These are phyloP conservation scores for Kwoniella mangroviensis DNA, from an alignment of 768 basidiomycete genomes.

Conservation along the genomic window DNA sequence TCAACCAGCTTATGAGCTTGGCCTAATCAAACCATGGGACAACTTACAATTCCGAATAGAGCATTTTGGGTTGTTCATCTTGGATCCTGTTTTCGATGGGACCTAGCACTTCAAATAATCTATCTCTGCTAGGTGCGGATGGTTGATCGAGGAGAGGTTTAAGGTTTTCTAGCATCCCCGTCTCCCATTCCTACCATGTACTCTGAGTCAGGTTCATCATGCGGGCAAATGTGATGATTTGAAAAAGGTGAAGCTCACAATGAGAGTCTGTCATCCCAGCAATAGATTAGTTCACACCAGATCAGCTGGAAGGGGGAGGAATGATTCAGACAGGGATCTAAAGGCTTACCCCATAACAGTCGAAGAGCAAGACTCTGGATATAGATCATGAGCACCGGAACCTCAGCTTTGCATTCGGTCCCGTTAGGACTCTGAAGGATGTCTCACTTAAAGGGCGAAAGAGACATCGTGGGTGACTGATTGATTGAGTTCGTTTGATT, in stretches of 20 bases:
- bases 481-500: background rate
- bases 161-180: conserved; percentile 28
- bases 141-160: conserved; percentile 30
- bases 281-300: background rate
- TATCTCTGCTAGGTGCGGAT: conserved; percentile 23
- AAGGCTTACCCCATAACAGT: conserved; percentile 43
- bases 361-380: conserved; percentile 33
- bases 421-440: no score
- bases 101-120: conserved; percentile 26
- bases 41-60: conserved; percentile 37
- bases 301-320: no score
- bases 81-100: conserved; percentile 25
- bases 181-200: conserved; percentile 32
- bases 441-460: conserved; percentile 10
- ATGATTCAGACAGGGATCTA: no score
- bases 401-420: no score
- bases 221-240: background rate
- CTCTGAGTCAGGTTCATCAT: background rate
- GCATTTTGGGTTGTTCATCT: conserved; percentile 27
- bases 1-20: no score
- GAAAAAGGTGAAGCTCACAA: conserved; percentile 18
- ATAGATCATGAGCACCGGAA: background rate
- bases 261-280: conserved; percentile 35
- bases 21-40: no score
- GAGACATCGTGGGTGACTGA: background rate